These are phyloP conservation scores for Pyrus hybrid DNA, from an alignment of 331 rosid species.

Conservation along the genomic window DNA sequence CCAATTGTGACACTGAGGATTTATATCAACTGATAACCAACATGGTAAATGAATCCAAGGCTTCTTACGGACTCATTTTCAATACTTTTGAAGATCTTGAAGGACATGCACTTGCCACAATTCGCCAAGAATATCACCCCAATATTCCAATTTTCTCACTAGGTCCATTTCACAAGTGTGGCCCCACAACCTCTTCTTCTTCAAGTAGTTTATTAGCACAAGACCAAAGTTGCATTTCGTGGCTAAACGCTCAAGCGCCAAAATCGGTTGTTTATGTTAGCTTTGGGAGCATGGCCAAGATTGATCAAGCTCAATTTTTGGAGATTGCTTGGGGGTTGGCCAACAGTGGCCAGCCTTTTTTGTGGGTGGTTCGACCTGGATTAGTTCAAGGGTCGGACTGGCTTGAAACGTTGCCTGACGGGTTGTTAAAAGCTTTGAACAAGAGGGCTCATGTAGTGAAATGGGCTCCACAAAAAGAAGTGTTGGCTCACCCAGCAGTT, in stretches of 20 bases:
- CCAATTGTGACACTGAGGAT: background rate
- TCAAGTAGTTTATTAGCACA: slow-evolving; percentile 20
- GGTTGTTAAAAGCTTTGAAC: slow-evolving; percentile 13
- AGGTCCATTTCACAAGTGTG: slow-evolving; percentile 37
- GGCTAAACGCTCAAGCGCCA: slow-evolving; percentile 26
- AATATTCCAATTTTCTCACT: slow-evolving; percentile 28
- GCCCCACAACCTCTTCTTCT: background rate
- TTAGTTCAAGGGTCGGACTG: slow-evolving; percentile 14
- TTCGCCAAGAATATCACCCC: slow-evolving; percentile 8
- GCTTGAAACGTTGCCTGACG: slow-evolving; percentile 6
- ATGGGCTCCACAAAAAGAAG: slow-evolving; percentile 41
- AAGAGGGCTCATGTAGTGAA: slow-evolving; percentile 30
- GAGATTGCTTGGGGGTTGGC: slow-evolving; percentile 42
- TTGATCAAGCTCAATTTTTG: slow-evolving; percentile 12
- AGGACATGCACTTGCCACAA: slow-evolving; percentile 4
- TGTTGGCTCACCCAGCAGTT: slow-evolving; percentile 18
- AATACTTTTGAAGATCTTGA: slow-evolving; percentile 39
- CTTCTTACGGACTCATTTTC: slow-evolving; percentile 32
- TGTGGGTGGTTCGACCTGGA: slow-evolving; percentile 38
- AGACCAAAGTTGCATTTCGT: slow-evolving; percentile 35
- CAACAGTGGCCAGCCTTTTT: slow-evolving; percentile 23
- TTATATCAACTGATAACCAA: background rate
- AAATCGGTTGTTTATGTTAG: slow-evolving; percentile 37
- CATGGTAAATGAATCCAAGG: slow-evolving; percentile 7
- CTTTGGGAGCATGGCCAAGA: slow-evolving; percentile 33